Conservation (phyloP, 192 early-diverging fungal species). For the Backusella macrospora region DNA sequence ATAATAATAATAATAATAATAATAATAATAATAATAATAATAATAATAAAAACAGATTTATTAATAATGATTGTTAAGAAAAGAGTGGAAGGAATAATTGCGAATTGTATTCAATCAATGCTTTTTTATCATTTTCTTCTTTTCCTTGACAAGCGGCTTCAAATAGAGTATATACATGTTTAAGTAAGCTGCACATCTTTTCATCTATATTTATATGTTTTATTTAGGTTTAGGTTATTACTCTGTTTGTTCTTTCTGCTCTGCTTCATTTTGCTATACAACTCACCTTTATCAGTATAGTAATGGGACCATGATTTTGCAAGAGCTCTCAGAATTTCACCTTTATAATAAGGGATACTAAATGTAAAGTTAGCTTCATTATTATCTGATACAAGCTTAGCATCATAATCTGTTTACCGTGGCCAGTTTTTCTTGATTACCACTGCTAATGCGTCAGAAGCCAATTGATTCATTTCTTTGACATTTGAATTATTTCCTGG, state of each 20-base stretch:
- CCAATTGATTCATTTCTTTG: neutral
- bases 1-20: constrained; percentile 9
- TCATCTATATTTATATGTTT: neutral
- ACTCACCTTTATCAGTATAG: constrained; percentile 6
- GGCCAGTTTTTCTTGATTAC: constrained; percentile 20
- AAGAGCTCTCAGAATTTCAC: constrained; percentile 14
- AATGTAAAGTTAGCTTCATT: neutral
- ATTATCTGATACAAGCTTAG: too few relatives aligned
- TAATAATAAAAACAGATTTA: neutral
- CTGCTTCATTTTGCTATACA: neutral
- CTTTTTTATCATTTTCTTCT: constrained; percentile 7
- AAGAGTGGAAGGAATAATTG: neutral
- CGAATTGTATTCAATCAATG: constrained; percentile 11
- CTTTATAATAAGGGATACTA: constrained; percentile 18
- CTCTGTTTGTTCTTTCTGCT: neutral
- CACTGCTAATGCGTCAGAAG: neutral
- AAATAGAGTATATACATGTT: constrained; percentile 15
- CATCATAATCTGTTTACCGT: neutral
- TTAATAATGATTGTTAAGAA: constrained; percentile 8
- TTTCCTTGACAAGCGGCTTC: constrained; percentile 17
- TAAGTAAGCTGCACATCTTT: neutral
- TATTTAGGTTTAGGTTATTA: neutral
- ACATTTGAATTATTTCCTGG: neutral
- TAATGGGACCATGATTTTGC: constrained; percentile 20
- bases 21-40: neutral